phyloP scores from a whole-genome alignment of 2,329 filamentous ascomycete genomes.

The Knufia fluminis region DNA sequence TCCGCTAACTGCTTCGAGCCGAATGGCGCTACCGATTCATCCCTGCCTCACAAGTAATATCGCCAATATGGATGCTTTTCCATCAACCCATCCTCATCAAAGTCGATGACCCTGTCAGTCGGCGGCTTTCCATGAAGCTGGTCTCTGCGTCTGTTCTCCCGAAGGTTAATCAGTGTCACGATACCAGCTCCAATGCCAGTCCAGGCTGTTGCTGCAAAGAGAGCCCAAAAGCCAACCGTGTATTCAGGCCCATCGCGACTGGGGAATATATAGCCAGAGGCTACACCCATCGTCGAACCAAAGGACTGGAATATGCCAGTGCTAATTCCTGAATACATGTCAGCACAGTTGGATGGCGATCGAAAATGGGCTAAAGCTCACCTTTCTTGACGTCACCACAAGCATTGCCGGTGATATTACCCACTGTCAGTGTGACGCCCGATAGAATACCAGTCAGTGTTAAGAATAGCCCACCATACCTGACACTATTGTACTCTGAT shows the following conservation, averaged over 20 bases:
- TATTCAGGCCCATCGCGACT: constrained; percentile 11
- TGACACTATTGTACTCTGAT: constrained; percentile 7
- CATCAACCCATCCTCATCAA: constrained; percentile 14
- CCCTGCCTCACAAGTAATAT: constrained; percentile 9
- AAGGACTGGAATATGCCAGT: constrained; percentile 12
- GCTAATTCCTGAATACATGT: not conserved
- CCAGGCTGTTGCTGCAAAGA: constrained; percentile 11
- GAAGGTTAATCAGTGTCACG: constrained; percentile 11
- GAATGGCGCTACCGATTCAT: too few relatives aligned
- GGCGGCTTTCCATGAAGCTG: constrained; percentile 8
- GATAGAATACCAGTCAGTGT: constrained; percentile 12
- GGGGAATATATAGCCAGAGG: constrained; percentile 12
- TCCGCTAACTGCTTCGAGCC: too few relatives aligned
- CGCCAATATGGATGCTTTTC: constrained; percentile 14
- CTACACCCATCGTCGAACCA: constrained; percentile 13
- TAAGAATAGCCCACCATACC: constrained; percentile 12
- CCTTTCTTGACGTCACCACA: constrained; percentile 15
- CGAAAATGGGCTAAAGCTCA: not conserved
- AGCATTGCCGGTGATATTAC: constrained; percentile 12
- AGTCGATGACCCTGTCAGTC: constrained; percentile 10
- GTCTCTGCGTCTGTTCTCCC: constrained; percentile 11
- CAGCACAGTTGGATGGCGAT: not conserved
- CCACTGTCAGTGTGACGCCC: constrained; percentile 11
- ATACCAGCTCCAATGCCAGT: constrained; percentile 11
- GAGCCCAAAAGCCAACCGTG: constrained; percentile 10